These are phyloP conservation scores for Amanita thiersii DNA, from an alignment of 768 basidiomycete genomes.

Conservation along the genomic window DNA sequence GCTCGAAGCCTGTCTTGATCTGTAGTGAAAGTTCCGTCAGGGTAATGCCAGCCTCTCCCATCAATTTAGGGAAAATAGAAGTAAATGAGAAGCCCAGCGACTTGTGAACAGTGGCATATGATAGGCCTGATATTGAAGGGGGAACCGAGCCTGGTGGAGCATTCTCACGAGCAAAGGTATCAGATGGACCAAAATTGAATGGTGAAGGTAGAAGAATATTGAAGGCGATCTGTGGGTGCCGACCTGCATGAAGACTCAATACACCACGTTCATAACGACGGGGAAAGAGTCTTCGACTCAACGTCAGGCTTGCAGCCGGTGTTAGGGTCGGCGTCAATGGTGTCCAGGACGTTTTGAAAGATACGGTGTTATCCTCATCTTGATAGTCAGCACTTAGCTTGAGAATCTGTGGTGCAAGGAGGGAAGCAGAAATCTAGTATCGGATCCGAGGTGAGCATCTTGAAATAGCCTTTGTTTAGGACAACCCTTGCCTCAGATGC, in stretches of 20 bases:
- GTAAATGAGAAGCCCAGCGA: slow-evolving; percentile 41
- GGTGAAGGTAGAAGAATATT: slow-evolving; percentile 33
- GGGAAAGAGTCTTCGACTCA: slow-evolving; percentile 45
- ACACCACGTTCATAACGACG: slow-evolving; percentile 37
- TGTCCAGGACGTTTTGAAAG: slow-evolving; percentile 27
- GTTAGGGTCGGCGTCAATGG: slow-evolving; percentile 22
- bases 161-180: slow-evolving; percentile 14
- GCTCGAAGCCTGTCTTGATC: slow-evolving; percentile 40
- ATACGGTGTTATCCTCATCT: slow-evolving; percentile 36
- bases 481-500: slow-evolving; percentile 31
- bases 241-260: slow-evolving; percentile 28
- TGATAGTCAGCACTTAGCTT: slow-evolving; percentile 39
- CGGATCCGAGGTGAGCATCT: slow-evolving; percentile 14
- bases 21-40: slow-evolving; percentile 49
- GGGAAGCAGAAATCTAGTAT: slow-evolving; percentile 27
- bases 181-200: slow-evolving; percentile 20
- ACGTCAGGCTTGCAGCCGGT: slow-evolving; percentile 34
- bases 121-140: slow-evolving; percentile 47
- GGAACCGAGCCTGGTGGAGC: slow-evolving; percentile 12
- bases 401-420: slow-evolving; percentile 32
- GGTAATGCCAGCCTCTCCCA: slow-evolving; percentile 41
- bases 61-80: slow-evolving; percentile 36
- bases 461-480: slow-evolving; percentile 10
- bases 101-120: slow-evolving; percentile 36
- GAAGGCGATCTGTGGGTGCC: slow-evolving; percentile 29